Base-by-base conservation (phyloP, 2,329 filamentous ascomycete genomes). In the Exophiala calicioides region DNA sequence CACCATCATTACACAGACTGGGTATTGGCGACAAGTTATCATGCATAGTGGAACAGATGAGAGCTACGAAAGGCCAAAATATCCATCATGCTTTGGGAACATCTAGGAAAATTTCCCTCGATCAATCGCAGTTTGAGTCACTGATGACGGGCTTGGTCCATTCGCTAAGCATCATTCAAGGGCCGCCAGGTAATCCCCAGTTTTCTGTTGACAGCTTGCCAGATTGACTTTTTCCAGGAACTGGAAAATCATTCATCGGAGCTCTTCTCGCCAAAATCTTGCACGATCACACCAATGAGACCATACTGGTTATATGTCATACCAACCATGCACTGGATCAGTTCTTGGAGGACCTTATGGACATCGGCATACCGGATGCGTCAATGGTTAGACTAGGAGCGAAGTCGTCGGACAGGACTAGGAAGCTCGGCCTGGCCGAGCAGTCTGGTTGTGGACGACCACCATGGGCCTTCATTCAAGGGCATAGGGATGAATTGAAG, bases 111-210 rank as follows among this genome's bases (percentile, higher is more conserved):
- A 62, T 77, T 3, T 44, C 54, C 2, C 62, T 81, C 0, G 78
- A 81, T 47, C 38, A 62, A 7, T 75, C 82, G 0, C 85, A 89
- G 55, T 65, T 74, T 0, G 56, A 68, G 0, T 82, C 84, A 1
- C 60, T 89, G 0, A 50, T 79, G 2, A 63, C 72, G 12, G 78
- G 79, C 0, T 56, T 90, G 0, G 67, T 61, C 0, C 75, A 74
- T 5, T 64, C 66, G 0, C 63, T 88, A 0, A 80, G 78, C 36
- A 62, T 84, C 0, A 85, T 90, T 1, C 85, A 88, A 68, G 86
- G 86, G 0, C 86, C 86, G 1, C 86, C 86, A 55, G 85, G 81
- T 80, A 70, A 85, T 0, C 86, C n/a, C 24, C 5, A 15, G 13
- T 15, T 13, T 31, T n/a, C 24, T 15, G 15, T 35, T 35, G 8